phyloP scores from a whole-genome alignment of 1,284 basidiomycete genomes.

The Malassezia globosa region DNA sequence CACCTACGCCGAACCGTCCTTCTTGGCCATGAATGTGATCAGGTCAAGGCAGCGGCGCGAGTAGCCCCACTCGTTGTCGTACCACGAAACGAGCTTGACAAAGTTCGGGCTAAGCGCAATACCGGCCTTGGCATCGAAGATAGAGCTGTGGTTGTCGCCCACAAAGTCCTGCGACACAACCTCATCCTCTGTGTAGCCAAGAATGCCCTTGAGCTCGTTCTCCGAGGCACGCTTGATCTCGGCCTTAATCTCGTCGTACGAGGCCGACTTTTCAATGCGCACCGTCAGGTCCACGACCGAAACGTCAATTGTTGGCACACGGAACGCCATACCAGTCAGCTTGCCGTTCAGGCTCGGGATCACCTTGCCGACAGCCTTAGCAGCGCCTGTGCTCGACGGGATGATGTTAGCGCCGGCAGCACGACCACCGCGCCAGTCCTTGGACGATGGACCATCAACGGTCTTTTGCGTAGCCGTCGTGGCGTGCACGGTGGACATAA shows the following conservation, averaged over 20 bases:
- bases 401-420: slow-evolving; percentile 97
- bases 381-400: slow-evolving; percentile 95
- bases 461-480: slow-evolving; percentile 89
- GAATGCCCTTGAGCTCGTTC: slow-evolving; percentile 62
- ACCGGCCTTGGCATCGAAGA: slow-evolving; percentile 73
- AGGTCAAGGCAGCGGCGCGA: slow-evolving; percentile 87
- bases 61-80: slow-evolving; percentile 82
- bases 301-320: slow-evolving; percentile 90
- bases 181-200: slow-evolving; percentile 88
- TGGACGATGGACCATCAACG: slow-evolving; percentile 62
- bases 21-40: slow-evolving; percentile 67
- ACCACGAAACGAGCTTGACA: slow-evolving; percentile 87
- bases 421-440: slow-evolving; percentile 73
- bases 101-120: slow-evolving; percentile 87
- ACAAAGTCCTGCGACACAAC: slow-evolving; percentile 61
- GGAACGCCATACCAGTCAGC: slow-evolving; percentile 87
- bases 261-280: slow-evolving; percentile 68
- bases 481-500: slow-evolving; percentile 96
- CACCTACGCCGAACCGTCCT: slow-evolving; percentile 41
- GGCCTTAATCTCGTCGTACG: slow-evolving; percentile 84
- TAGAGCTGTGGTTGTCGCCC: slow-evolving; percentile 58
- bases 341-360: slow-evolving; percentile 95
- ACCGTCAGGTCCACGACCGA: slow-evolving; percentile 96
- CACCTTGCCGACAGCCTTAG: slow-evolving; percentile 96
- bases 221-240: slow-evolving; percentile 72